Evolutionary conservation across 148 eudicot species (phyloP).

Genomic region (Euryodendron excelsum): DNA sequence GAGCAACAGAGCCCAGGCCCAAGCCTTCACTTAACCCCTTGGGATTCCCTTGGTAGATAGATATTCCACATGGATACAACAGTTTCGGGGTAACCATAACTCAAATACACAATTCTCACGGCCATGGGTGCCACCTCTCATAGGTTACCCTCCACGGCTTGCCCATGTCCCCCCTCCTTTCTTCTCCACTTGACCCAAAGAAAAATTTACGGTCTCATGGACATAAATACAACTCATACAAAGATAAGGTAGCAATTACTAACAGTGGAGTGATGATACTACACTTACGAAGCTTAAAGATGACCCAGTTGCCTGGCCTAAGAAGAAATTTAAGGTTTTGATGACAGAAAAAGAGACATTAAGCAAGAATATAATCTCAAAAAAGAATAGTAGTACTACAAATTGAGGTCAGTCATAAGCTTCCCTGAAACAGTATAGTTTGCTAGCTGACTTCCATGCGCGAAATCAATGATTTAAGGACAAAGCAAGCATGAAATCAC

Average conservation of each 20-base stretch:
- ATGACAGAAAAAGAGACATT: neutral
- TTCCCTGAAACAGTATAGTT: neutral
- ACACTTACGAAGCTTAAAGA: too few species aligned
- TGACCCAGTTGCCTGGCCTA: neutral
- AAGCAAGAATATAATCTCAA: neutral
- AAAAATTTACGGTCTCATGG: too few species aligned
- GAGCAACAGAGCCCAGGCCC: too few species aligned
- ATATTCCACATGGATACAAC: too few species aligned
- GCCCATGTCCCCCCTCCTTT: too few species aligned
- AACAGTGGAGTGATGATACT: neutral
- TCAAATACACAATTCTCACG: too few species aligned
- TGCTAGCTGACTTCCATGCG: neutral
- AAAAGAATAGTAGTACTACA: neutral
- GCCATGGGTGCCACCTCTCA: too few species aligned
- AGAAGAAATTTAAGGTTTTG: neutral
- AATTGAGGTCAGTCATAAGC: neutral
- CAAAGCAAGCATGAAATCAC: neutral
- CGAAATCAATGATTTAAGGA: neutral
- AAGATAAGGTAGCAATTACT: neutral
- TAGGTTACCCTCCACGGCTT: too few species aligned
- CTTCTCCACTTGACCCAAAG: too few species aligned
- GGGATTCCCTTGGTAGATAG: too few species aligned
- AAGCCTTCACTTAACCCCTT: too few species aligned
- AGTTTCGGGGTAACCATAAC: too few species aligned
- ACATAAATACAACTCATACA: neutral